These are phyloP conservation scores for Rhododendron kiyosumense DNA, from an alignment of 148 eudicot species.

Conservation along the genomic window DNA sequence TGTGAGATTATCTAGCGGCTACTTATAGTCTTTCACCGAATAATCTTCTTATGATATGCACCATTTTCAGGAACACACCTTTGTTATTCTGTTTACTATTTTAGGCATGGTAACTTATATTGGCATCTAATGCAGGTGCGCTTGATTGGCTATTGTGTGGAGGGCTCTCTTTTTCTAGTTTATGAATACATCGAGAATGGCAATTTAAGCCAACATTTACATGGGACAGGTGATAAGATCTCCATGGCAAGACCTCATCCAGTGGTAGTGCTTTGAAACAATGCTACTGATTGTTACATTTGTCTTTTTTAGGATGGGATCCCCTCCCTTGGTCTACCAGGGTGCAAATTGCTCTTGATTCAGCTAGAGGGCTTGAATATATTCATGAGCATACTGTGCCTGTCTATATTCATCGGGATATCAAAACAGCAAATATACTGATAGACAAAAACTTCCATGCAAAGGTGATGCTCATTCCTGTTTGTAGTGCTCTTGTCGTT, in stretches of 20 bases:
- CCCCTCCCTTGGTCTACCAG: constrained; percentile 74
- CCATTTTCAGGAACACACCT: background rate
- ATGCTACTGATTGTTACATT: background rate
- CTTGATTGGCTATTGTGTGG: constrained; percentile 82
- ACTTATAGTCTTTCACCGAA: background rate
- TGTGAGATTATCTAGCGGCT: background rate
- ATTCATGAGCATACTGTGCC: constrained; percentile 96
- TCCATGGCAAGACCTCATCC: background rate
- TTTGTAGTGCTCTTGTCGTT: background rate
- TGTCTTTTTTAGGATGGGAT: constrained; percentile 39
- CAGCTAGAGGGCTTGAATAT: constrained; percentile 97
- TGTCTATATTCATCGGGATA: constrained; percentile 89
- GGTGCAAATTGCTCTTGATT: constrained; percentile 95
- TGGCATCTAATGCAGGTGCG: constrained; percentile 50
- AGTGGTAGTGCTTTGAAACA: background rate
- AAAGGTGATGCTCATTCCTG: constrained; percentile 39
- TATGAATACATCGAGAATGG: constrained; percentile 88
- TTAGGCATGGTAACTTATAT: constrained; percentile 7
- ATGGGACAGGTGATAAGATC: constrained; percentile 50
- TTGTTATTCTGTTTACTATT: background rate
- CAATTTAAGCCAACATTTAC: constrained; percentile 71
- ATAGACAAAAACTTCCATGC: constrained; percentile 74
- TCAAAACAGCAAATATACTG: constrained; percentile 87
- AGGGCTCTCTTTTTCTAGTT: constrained; percentile 74
- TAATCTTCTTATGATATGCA: background rate